Evolutionary conservation across 148 eudicot species (phyloP), one percentile per base, ranked within the genome.

Genomic region (Silene conica): DNA sequence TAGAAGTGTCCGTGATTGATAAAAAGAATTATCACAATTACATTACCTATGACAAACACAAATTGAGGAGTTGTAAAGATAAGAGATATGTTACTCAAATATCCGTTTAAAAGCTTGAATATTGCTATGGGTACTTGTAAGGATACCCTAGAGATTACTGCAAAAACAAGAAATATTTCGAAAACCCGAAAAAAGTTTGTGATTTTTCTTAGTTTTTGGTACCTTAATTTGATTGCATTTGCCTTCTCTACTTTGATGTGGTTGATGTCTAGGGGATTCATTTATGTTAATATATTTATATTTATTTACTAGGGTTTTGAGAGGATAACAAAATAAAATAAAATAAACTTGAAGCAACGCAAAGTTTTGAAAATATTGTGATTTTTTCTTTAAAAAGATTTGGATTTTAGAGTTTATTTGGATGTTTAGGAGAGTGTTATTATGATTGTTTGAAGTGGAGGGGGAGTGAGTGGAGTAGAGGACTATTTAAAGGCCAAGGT

Each of bases 1-100:
- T 61, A 67, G 21, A 72, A 61, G 13, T 71, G 19, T 11, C 86
- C 80, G 0, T 91, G 88, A 57, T 85, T 84, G 55, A 90, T 20
- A 62, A 87, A 87, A 19, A 95, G 90, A 26, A 68, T 74, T 61
- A 92, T 57, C 20, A 92, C 85, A 0, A 95, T 92, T 4, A 77
- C 80, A 74, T 95, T 95, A 20, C 93, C 97, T 55, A 92, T 0
- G 1, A 95, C n/a, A 76, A 95, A 95, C 0, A 90, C 92, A 78
- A 89, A 92, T 13, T 72, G 70, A 4, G 96, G 91, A 70, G 94
- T 90, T 4, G 81, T 34, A 3, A 87, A 31, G 64, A 80, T 69
- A 68, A 78, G 67, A 15, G 65, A 71, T 14, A 88, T 67, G 55
- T 73, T 65, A 23, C 74, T 72, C 57, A 92, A 45, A 41, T 67